Conservation (phyloP, 345 rosid species). For the Populus pruinosa region DNA sequence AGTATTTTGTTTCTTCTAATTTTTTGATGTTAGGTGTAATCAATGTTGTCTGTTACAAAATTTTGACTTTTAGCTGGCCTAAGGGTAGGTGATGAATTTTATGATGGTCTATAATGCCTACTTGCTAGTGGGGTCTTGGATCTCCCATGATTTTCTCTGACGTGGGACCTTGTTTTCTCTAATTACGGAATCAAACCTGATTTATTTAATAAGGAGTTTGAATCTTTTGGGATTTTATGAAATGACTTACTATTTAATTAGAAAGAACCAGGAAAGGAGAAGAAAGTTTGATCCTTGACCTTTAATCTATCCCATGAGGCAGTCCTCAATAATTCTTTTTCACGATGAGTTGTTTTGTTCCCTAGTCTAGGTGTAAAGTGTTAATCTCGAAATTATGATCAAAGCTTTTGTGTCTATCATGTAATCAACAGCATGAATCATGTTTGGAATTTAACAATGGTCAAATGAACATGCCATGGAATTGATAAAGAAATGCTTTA, state of each 20-base stretch:
- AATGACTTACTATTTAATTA: too few relatives aligned
- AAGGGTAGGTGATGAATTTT: constrained; percentile 10
- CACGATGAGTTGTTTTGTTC: neutral
- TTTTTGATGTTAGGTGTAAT: neutral
- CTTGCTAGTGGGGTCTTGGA: neutral
- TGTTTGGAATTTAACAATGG: neutral
- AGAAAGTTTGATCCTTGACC: neutral
- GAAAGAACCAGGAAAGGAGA: neutral
- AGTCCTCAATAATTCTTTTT: neutral
- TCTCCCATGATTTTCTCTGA: neutral
- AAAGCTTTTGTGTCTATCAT: neutral
- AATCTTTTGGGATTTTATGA: neutral
- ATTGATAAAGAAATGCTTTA: neutral
- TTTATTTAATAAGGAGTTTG: neutral
- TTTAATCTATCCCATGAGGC: neutral
- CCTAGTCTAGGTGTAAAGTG: neutral
- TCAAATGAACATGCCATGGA: neutral
- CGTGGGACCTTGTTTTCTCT: neutral
- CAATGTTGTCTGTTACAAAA: neutral
- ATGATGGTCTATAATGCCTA: neutral
- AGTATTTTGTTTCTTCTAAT: neutral
- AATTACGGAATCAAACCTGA: neutral
- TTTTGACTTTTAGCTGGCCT: constrained; percentile 1
- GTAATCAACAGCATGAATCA: neutral
- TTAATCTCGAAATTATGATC: neutral